A percentile compares a stretch with the other conserved stretches of the same genome.
Conservation (phyloP, 106 monocot species). For the Dendrobium huoshanense region DNA sequence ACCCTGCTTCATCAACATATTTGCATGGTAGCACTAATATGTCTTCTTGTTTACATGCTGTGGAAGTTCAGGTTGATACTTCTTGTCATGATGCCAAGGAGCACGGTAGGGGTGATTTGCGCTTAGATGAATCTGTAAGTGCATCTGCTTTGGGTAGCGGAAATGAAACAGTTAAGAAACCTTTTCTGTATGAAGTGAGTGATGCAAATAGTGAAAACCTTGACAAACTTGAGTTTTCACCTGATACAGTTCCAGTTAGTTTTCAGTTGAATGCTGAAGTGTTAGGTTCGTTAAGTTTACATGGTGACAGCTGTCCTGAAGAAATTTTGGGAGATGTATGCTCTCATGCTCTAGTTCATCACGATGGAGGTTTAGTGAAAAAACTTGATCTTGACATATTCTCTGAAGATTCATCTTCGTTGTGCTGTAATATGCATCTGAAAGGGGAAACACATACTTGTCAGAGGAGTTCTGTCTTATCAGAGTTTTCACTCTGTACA, state of each 20-base stretch:
- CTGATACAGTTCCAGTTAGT: neutral
- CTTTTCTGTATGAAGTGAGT: constrained; percentile 6
- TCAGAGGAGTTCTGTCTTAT: neutral
- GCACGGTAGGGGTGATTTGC: neutral
- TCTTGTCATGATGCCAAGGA: constrained; percentile 4
- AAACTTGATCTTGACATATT: constrained; percentile 11
- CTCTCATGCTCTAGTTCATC: neutral
- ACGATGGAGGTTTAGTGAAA: constrained; percentile 12
- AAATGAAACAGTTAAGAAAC: constrained; percentile 3
- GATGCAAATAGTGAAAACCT: neutral
- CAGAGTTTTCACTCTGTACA: neutral
- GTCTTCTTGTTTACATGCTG: neutral
- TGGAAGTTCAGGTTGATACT: constrained; percentile 10
- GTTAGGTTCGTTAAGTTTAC: constrained; percentile 4
- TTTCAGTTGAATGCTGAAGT: constrained; percentile 3
- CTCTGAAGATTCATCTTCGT: constrained; percentile 14
- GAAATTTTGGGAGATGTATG: constrained; percentile 8
- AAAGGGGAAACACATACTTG: constrained; percentile 9
- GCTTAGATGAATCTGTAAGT: constrained; percentile 5
- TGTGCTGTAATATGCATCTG: constrained; percentile 2
- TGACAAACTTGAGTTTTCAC: constrained; percentile 1
- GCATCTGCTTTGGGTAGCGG: neutral
- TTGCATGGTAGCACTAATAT: constrained; percentile 22
- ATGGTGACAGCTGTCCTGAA: constrained; percentile 2
- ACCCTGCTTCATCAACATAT: constrained; percentile 17